phyloP scores from a whole-genome alignment of 306 rosid species.

The Vicia faba region DNA sequence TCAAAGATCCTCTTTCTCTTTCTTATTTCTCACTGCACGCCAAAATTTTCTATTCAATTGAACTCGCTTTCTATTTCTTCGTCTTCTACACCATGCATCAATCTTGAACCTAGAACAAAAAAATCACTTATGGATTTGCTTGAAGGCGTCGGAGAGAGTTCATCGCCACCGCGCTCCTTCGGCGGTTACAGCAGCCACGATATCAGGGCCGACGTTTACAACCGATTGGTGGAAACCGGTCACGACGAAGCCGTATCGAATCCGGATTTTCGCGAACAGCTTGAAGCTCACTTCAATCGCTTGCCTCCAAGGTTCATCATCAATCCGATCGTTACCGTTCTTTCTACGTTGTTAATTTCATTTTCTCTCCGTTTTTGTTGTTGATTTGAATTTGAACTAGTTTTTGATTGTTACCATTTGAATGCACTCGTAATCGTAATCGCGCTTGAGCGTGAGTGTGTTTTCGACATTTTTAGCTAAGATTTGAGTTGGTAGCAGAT shows the following conservation, averaged over 20 bases:
- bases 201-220: constrained; percentile 73
- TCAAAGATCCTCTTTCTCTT: constrained; percentile 42
- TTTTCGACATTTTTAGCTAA: neutral
- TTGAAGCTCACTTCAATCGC: constrained; percentile 93
- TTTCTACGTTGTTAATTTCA: neutral
- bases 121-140: constrained; percentile 66
- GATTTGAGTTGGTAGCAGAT: constrained; percentile 23
- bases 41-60: neutral
- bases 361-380: neutral
- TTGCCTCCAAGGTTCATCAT: constrained; percentile 78
- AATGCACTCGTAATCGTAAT: constrained; percentile 2
- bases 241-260: constrained; percentile 61
- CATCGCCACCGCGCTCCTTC: constrained; percentile 84
- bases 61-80: constrained; percentile 29
- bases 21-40: neutral
- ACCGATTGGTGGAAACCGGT: constrained; percentile 71
- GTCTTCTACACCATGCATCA: constrained; percentile 31
- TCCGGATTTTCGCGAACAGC: constrained; percentile 77
- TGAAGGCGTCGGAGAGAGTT: constrained; percentile 98
- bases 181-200: constrained; percentile 67
- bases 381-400: neutral
- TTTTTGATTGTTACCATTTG: constrained; percentile 9
- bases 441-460: neutral
- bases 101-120: constrained; percentile 1
- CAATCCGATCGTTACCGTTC: neutral